phyloP scores from a whole-genome alignment of 164 flowering plant species.

The Buxus sempervirens region DNA sequence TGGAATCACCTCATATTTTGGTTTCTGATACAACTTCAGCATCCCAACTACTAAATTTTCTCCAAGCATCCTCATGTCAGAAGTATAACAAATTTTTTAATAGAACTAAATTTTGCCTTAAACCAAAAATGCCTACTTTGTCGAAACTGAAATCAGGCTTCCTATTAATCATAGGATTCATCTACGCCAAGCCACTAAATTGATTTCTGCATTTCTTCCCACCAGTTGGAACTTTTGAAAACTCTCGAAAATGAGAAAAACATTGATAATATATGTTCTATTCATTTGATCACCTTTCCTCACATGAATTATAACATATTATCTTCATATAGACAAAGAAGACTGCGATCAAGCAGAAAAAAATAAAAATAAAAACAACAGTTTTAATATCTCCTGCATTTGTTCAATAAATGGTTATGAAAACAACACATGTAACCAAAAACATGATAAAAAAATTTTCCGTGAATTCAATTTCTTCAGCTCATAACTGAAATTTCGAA shows the following conservation, averaged over 20 bases:
- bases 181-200: neutral
- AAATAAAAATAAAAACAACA: too few species aligned
- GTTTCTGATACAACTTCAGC: neutral
- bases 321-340: too few species aligned
- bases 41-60: neutral
- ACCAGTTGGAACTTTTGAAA: neutral
- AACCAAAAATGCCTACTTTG: neutral
- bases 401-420: too few species aligned
- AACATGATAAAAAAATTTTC: neutral
- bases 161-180: neutral
- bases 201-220: neutral
- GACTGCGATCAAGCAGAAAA: too few species aligned
- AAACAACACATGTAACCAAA: neutral
- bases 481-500: neutral
- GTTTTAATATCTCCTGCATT: too few species aligned
- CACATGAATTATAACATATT: too few species aligned
- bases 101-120: neutral
- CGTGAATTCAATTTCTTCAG: neutral
- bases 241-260: neutral
- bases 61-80: neutral
- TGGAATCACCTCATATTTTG: neutral
- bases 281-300: too few species aligned
- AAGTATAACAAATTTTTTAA: too few species aligned
- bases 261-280: neutral
- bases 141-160: too few species aligned